phyloP scores from a whole-genome alignment of 208 protist species.

The Borovskyia barvae region DNA sequence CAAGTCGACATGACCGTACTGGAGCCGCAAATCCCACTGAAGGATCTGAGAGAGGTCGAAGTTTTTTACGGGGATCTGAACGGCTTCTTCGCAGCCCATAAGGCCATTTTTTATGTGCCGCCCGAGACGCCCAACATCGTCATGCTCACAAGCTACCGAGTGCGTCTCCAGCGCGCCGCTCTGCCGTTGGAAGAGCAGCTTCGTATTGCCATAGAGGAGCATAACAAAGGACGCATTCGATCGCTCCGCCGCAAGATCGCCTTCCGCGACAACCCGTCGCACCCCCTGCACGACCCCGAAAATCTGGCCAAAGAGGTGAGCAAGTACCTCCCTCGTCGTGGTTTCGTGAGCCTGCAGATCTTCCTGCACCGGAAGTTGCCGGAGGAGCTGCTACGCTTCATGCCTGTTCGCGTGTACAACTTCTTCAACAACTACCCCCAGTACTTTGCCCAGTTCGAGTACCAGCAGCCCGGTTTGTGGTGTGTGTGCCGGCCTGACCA shows the following conservation, averaged over 20 bases:
- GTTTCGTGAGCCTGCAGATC: conserved; percentile 57
- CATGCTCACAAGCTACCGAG: conserved; percentile 71
- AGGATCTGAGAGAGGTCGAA: conserved; percentile 43
- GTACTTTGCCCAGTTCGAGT: conserved; percentile 87
- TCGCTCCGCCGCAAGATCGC: conserved; percentile 76
- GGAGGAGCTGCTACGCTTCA: conserved; percentile 72
- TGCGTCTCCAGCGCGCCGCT: conserved; percentile 55
- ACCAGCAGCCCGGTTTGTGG: conserved; percentile 66
- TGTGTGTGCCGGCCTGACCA: conserved; percentile 67
- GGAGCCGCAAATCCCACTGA: conserved; percentile 27
- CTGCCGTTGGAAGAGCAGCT: conserved; percentile 86
- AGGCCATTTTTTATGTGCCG: conserved; percentile 62
- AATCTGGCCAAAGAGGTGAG: conserved; percentile 84
- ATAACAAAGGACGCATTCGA: conserved; percentile 66
- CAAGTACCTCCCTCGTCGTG: conserved; percentile 68
- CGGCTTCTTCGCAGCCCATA: conserved; percentile 63
- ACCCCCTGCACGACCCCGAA: conserved; percentile 88
- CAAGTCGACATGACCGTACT: conserved; percentile 47
- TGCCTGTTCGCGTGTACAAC: conserved; percentile 66
- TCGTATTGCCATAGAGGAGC: conserved; percentile 47
- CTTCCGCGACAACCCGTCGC: conserved; percentile 78
- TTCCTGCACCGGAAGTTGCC: conserved; percentile 69
- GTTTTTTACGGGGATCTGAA: conserved; percentile 61
- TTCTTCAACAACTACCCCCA: conserved; percentile 86
- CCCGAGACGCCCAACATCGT: conserved; percentile 59